A percentile compares a stretch with the other conserved stretches of the same genome.
Evolutionary conservation across 139 green algal genomes (phyloP).

Genomic region (Chlorella sp.): DNA sequence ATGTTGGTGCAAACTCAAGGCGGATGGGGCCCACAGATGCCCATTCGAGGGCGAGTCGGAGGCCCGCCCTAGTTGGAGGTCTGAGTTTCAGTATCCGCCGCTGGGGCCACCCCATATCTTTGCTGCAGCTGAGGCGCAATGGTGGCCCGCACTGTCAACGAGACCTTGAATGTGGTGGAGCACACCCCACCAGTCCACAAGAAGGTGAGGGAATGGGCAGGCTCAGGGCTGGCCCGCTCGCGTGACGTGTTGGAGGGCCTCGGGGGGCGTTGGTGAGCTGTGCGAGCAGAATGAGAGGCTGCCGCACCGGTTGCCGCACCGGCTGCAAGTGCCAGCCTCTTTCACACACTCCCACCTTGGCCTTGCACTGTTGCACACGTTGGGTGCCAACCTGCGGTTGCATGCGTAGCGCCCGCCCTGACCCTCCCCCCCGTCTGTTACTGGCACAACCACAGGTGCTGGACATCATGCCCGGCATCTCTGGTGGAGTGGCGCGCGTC

Average conservation of each 20-base stretch:
- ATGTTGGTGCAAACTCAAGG: not conserved
- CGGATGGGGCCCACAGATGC: not conserved
- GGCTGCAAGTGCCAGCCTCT: no score
- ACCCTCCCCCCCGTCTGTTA: not conserved
- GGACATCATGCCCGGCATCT: not conserved
- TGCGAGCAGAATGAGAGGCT: not conserved
- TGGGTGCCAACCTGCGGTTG: no score
- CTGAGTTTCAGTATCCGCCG: not conserved
- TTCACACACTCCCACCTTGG: no score
- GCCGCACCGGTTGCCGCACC: no score
- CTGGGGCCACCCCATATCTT: not conserved
- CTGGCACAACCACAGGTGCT: not conserved
- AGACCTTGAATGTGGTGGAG: constrained; percentile 3
- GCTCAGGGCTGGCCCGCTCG: not conserved
- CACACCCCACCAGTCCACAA: constrained; percentile 23
- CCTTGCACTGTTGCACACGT: no score
- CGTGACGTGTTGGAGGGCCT: no score
- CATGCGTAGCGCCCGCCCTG: not conserved
- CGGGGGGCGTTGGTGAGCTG: not conserved
- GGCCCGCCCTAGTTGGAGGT: not conserved
- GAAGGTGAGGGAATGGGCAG: not conserved
- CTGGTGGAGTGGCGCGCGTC: constrained; percentile 3
- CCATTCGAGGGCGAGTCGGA: not conserved
- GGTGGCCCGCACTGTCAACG: constrained; percentile 24
- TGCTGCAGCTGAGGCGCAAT: not conserved